Conservation (phyloP, 805 yeast species). For the Scheffersomyces lignosus region DNA sequence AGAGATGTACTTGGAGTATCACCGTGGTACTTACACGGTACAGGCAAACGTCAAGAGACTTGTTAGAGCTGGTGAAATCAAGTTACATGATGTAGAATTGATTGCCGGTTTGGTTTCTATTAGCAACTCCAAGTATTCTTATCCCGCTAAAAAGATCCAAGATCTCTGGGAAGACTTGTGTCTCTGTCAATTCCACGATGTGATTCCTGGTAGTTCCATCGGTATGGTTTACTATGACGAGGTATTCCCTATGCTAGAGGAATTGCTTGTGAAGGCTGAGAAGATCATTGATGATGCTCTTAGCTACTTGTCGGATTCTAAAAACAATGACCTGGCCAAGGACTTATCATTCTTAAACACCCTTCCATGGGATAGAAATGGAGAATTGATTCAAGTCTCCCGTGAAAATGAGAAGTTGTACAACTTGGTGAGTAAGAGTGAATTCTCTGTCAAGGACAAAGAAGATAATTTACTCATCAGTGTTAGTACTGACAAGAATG, state of each 20-base stretch:
- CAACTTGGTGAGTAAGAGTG: slow-evolving; percentile 7
- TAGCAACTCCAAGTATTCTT: slow-evolving; percentile 49
- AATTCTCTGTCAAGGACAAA: slow-evolving; percentile 11
- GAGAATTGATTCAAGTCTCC: slow-evolving; percentile 44
- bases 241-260: slow-evolving; percentile 73
- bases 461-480: slow-evolving; percentile 17
- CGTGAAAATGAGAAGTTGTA: slow-evolving; percentile 16
- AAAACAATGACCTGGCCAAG: background rate
- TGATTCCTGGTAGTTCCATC: slow-evolving; percentile 95
- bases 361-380: slow-evolving; percentile 62
- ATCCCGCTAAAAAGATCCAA: slow-evolving; percentile 70
- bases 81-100: slow-evolving; percentile 83
- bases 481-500: slow-evolving; percentile 13
- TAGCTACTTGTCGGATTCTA: slow-evolving; percentile 5
- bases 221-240: slow-evolving; percentile 85
- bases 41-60: slow-evolving; percentile 84
- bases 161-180: slow-evolving; percentile 85
- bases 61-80: slow-evolving; percentile 73
- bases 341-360: slow-evolving; percentile 46
- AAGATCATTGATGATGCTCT: slow-evolving; percentile 53
- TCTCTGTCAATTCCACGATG: slow-evolving; percentile 95
- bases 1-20: slow-evolving; percentile 91
- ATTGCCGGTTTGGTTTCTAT: slow-evolving; percentile 77
- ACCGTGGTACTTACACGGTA: slow-evolving; percentile 95
- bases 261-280: slow-evolving; percentile 54